A percentile compares a stretch with the other conserved stretches of the same genome.
Evolutionary conservation across 2,329 filamentous ascomycete species (phyloP).

Genomic region (Nemania diffusa): DNA sequence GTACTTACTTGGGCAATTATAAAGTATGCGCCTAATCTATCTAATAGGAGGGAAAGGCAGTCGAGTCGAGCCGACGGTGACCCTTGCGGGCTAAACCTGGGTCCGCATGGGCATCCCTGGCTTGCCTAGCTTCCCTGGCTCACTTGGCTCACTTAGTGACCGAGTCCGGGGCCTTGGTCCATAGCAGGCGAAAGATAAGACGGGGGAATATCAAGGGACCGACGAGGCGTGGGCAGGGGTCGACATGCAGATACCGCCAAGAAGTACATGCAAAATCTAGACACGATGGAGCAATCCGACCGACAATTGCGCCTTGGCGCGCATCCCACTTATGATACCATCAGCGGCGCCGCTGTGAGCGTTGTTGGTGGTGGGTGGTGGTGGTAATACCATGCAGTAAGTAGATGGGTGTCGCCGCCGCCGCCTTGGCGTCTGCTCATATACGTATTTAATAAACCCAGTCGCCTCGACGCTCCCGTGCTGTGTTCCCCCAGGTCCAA

Average conservation of each 20-base stretch:
- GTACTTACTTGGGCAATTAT: no score
- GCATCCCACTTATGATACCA: constrained; percentile 14
- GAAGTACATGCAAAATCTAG: constrained; percentile 8
- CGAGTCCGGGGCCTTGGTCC: constrained; percentile 18
- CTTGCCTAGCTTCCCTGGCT: neutral
- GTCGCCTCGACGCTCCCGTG: neutral
- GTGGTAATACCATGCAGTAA: no score
- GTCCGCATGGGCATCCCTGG: neutral
- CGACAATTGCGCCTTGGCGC: constrained; percentile 28
- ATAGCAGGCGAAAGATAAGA: constrained; percentile 24
- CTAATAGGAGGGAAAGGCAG: neutral
- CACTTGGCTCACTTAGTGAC: constrained; percentile 4
- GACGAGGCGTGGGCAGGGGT: constrained; percentile 12
- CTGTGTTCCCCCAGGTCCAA: neutral
- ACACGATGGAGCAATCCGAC: constrained; percentile 27
- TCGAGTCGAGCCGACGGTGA: constrained; percentile 12
- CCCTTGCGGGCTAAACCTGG: no score
- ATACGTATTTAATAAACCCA: constrained; percentile 14
- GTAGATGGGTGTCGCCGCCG: constrained; percentile 19
- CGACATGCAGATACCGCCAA: constrained; percentile 1
- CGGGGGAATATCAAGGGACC: constrained; percentile 15
- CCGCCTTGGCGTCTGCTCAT: constrained; percentile 19
- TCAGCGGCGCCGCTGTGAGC: no score
- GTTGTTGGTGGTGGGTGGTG: no score
- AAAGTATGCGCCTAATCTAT: no score